Evolutionary conservation across 768 basidiomycete species (phyloP).

Genomic region (Boletus patriciae): DNA sequence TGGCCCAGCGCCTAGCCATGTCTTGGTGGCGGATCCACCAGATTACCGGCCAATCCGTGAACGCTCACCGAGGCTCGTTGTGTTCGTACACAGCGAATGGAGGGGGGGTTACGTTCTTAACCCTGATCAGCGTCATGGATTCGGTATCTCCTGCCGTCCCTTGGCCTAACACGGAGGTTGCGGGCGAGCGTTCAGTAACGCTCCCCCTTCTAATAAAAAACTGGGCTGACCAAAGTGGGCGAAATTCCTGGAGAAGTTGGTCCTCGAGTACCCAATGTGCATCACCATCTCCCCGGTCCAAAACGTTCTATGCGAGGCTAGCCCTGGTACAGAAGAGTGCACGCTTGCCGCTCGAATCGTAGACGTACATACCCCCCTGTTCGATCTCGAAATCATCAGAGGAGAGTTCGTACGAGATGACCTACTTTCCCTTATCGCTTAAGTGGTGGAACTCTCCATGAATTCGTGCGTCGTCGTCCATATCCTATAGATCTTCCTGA

Average conservation of each 20-base stretch:
- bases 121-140: constrained; percentile 52
- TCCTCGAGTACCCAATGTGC: constrained; percentile 41
- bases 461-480: constrained; percentile 30
- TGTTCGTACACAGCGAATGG: constrained; percentile 8
- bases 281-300: constrained; percentile 62
- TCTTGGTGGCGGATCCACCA: constrained; percentile 5
- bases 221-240: constrained; percentile 48
- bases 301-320: constrained; percentile 57
- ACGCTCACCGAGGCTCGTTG: constrained; percentile 24
- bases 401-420: constrained; percentile 52
- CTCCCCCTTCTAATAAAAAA: not conserved
- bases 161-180: constrained; percentile 42
- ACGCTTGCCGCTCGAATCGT: constrained; percentile 54
- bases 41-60: constrained; percentile 27
- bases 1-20: not conserved
- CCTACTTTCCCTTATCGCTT: constrained; percentile 10
- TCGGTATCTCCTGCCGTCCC: constrained; percentile 44
- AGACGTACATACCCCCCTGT: constrained; percentile 56
- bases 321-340: constrained; percentile 58
- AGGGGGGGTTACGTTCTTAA: constrained; percentile 18
- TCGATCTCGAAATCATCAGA: constrained; percentile 46
- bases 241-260: constrained; percentile 41
- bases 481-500: constrained; percentile 51
- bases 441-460: not conserved
- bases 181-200: not conserved